Evolutionary conservation across 2,329 filamentous ascomycete species (phyloP).

Genomic region (Zasmidium citrigriseum): DNA sequence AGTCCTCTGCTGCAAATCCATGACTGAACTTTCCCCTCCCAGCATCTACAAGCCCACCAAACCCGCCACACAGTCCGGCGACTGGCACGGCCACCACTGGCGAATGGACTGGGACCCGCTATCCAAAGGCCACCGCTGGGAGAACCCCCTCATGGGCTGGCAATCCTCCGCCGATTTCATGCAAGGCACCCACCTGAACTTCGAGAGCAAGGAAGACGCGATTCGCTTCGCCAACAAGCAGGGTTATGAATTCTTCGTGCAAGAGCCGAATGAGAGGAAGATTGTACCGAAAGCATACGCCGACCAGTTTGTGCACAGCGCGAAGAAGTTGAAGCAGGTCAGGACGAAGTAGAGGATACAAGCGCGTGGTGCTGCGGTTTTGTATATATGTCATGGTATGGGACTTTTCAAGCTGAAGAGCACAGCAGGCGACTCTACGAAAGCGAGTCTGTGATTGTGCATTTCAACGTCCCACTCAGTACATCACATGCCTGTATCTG

Average conservation of each 20-base stretch:
- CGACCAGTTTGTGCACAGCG: slow-evolving; percentile 88
- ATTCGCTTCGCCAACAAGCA: slow-evolving; percentile 97
- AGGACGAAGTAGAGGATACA: slow-evolving; percentile 65
- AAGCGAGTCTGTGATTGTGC: no score
- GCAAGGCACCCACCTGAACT: slow-evolving; percentile 89
- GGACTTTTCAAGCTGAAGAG: not conserved
- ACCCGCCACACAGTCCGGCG: slow-evolving; percentile 93
- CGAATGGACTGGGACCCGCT: slow-evolving; percentile 98
- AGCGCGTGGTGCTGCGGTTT: not conserved
- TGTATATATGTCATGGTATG: not conserved
- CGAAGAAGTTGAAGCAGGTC: slow-evolving; percentile 81
- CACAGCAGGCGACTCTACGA: no score
- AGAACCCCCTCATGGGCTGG: slow-evolving; percentile 98
- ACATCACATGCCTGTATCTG: no score
- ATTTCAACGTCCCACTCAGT: no score
- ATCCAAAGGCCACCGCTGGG: slow-evolving; percentile 91
- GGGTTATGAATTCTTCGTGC: slow-evolving; percentile 98
- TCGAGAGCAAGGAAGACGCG: slow-evolving; percentile 91
- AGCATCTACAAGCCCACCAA: slow-evolving; percentile 93
- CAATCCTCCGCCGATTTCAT: slow-evolving; percentile 92
- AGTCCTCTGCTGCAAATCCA: not conserved
- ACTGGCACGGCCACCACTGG: slow-evolving; percentile 83
- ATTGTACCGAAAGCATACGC: slow-evolving; percentile 92
- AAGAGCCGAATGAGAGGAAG: slow-evolving; percentile 88
- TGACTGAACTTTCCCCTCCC: slow-evolving; percentile 11